A percentile compares a stretch with the other conserved stretches of the same genome.
phyloP scores from a whole-genome alignment of 345 rosid species.

The Cardamine occulta region DNA sequence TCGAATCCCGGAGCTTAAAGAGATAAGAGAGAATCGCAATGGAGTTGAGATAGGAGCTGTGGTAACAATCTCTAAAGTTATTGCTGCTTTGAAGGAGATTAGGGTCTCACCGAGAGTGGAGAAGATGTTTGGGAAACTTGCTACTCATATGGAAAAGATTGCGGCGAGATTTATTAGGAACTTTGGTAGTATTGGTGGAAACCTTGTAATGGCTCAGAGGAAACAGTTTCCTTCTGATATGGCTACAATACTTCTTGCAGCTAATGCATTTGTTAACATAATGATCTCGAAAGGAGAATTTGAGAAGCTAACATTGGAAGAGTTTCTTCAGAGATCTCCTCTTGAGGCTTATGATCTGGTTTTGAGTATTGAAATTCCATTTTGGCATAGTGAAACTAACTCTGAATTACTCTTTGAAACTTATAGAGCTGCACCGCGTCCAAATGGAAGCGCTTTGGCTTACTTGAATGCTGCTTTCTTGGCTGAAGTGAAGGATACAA shows the following conservation, averaged over 20 bases:
- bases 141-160: constrained; percentile 77
- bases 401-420: constrained; percentile 63
- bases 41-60: constrained; percentile 82
- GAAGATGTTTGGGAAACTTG: constrained; percentile 58
- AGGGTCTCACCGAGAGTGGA: constrained; percentile 10
- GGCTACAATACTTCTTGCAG: constrained; percentile 72
- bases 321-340: constrained; percentile 63
- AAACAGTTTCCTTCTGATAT: constrained; percentile 83
- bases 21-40: constrained; percentile 44
- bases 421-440: constrained; percentile 81
- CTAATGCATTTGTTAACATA: constrained; percentile 58
- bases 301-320: constrained; percentile 58
- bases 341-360: constrained; percentile 59
- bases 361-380: constrained; percentile 56
- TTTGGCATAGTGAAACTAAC: constrained; percentile 30
- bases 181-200: constrained; percentile 77
- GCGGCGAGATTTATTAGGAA: constrained; percentile 69
- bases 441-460: constrained; percentile 77
- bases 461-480: constrained; percentile 83
- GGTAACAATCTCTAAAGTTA: constrained; percentile 72
- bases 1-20: constrained; percentile 57
- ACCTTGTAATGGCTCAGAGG: constrained; percentile 81
- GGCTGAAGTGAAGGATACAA: constrained; percentile 56
- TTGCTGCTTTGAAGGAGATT: constrained; percentile 57
- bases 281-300: constrained; percentile 35